Base-by-base conservation (phyloP, 805 yeast species). In the Wickerhamiella spandovensis region DNA sequence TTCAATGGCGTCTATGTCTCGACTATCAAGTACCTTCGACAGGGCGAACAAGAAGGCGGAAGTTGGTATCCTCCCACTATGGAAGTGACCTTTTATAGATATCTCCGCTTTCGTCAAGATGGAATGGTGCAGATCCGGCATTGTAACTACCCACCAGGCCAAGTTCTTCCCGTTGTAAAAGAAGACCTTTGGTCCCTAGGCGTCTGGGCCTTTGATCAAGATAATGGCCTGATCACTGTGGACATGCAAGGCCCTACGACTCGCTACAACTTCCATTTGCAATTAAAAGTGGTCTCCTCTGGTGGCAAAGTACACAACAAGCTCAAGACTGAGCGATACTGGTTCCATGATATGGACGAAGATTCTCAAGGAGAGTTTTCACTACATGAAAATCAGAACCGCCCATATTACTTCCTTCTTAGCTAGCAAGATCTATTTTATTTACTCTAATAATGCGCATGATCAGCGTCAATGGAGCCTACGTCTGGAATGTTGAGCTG, bases 61-160 rank as follows among this genome's bases (percentile, higher is more conserved):
- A 50, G 84, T 5, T 79, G 92, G 82, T 65, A 73, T 43, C 78
- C 78, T 53, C 96, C 96, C 1, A 77, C 84, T 20, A 78, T 85
- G 57, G 78, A 87, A 62, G 84, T 90, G 41, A 85, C 96, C 0
- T 90, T 90, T 61, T 90, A 86, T 62, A 70, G 98, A 54, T 92
- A 88, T 64, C 66, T 82, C 35, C 71, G 97, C 54, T 88, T 90
- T 60, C 84, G 74, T 62, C 81, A 81, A 0, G 83, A 84, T 60
- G 97, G 97, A 0, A 68, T 75, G 1, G 82, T 86, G 53, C 67
- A 84, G 43, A 77, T 83, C 60, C 72, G 84, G 25, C 72, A 86
- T 24, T 77, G 94, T 0, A 75, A 82, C 2, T 72, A 78, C 49
- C 90, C 84, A 58, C 97, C 97, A 0, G 62, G 65, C 1, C 64